Base-by-base conservation (phyloP, 176 grass and related monocot genomes). In the Oryza longistaminata region DNA sequence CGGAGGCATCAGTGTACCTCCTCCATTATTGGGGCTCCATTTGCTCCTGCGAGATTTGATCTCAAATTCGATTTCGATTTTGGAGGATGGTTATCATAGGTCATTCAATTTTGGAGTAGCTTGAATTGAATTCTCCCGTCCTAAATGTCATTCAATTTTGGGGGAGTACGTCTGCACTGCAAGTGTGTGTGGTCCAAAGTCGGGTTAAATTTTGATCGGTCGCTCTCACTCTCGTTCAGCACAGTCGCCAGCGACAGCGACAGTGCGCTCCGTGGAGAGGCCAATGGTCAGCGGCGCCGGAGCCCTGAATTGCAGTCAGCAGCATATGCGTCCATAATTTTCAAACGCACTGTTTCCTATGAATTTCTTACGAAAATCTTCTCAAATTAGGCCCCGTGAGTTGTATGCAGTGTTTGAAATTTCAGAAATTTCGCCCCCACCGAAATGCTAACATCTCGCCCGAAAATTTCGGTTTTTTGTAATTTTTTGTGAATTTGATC, bases 1-100 rank as follows among this genome's bases (percentile, higher is more conserved):
- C 72, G 82, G 43, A 29, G 68, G 52, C 33, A 27, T 39, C 49
- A 50, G 45, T 68, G 15, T 31, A 31, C 45, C 72, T 5, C 16
- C 83, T 68, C 61, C 73, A 85, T 85, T 58, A 77, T 84, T 76
- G 78, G 25, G 25, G 11, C 74, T 39, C 29, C 43, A 52, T 17
- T 24, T 66, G 22, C 17, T 1, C 19, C 71, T 64, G 62, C 24
- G 46, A n/a, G 21, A 39, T 71, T 29, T 13, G 43, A 52, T 25
- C 39, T 58, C 17, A 3, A 31, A 3, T 7, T 85, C 65, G 42
- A 49, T 8, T 85, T 71, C 37, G 66, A 64, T 77, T 70, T 40
- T 69, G 1, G 64, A 43, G 12, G n/a, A 75, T 21, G 11, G 45
- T 48, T 48, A 48, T 21, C 60, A 60, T 22, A 33, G 52, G 26